Evolutionary conservation across 257 asterid genomes (phyloP), one percentile per base, ranked within the genome.

Genomic region (Nicotiana noctiflora): DNA sequence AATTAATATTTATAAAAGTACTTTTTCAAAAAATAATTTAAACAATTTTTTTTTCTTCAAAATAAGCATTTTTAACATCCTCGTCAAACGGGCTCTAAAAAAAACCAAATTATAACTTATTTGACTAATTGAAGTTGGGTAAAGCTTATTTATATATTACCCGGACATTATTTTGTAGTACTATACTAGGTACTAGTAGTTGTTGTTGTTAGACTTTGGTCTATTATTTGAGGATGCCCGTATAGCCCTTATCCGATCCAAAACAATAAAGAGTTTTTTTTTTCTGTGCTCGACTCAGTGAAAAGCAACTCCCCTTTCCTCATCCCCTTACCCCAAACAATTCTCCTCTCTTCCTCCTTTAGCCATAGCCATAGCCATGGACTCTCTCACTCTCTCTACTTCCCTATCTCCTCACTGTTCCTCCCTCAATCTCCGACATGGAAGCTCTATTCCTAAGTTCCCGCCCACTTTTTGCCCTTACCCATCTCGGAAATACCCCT

Each of bases 361-460:
- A 68, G 53, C 49, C 10, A 93, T 93, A 68, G 53, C 49, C 10
- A 93, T 93, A 67, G 52, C 49, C 11, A 93, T 94, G 97, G 92
- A 81, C 37, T 82, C 96, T 19, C 89, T 94, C 65, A 87, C 90
- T 82, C 88, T 92, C 84, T 88, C 97, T 56, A 59, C 96, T 75
- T 89, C 89, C 77, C 86, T 89, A 80, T 53, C 83, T 44, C 84
- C 64, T 59, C 37, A 64, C 65, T 40, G 19, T 56, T 10, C 82
- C 6, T 57, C 80, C 18, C 14, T 72, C 61, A 46, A 46, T 72
- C 78, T 72, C 25, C 40, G 37, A 37, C 60, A 23, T 8, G 1
- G 46, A 37, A 37, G 4, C 15, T 46, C 78, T 44, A 2, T 46
- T 23, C 77, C 59, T 17, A 70, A 44, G 12, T 4, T 19, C 8